Evolutionary conservation across 108 stramenopile genomes (phyloP), one percentile per base, ranked within the genome.

Genomic region (Skeletonema grethae): DNA sequence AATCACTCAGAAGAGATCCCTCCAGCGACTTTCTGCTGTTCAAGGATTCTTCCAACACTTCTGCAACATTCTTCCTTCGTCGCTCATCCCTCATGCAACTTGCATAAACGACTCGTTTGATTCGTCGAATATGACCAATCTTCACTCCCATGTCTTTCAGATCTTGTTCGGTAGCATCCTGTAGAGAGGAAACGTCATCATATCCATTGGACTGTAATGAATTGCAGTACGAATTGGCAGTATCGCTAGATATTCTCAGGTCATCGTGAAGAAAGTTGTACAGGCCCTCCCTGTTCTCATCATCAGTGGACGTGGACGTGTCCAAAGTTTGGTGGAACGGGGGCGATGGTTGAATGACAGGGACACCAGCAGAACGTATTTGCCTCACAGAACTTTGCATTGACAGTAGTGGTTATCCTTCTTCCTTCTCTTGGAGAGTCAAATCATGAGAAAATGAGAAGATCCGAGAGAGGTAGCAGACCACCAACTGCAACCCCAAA

Each of bases 101-200:
- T 29, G 80, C 65, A 35, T 46, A 60, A 16, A 78, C 69, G 10
- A 77, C 80, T 7, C 80, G 67, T 60, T 84, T 81, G 41, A 84
- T 84, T 3, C 80, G 63, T 56, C 77, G 50, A 20, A 77, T 70
- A 57, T 84, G 84, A 13, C 84, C 84, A 59, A 80, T 72, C 46
- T 84, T 84, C 11, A 84, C 66, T 15, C 84, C 84, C 45, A 84
- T 28, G 45, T 73, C 72, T 22, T 60, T 63, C 43, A 84, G 62
- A 50, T 84, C 84, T 46, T 63, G 50, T 39, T 84, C 84, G 13
- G 70, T 80, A 0, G 80, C 84, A 60, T 82, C 84, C 25, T 82
- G 71, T 55, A 84, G 70, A 32, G 79, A 76, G 13, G 67, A 13
- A 0, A 84, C 70, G 45, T 84, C 79, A 57, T 84, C 84, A 61